These are phyloP conservation scores for Saturnispora ahearnii DNA, from an alignment of 805 yeast genomes.

Conservation along the genomic window DNA sequence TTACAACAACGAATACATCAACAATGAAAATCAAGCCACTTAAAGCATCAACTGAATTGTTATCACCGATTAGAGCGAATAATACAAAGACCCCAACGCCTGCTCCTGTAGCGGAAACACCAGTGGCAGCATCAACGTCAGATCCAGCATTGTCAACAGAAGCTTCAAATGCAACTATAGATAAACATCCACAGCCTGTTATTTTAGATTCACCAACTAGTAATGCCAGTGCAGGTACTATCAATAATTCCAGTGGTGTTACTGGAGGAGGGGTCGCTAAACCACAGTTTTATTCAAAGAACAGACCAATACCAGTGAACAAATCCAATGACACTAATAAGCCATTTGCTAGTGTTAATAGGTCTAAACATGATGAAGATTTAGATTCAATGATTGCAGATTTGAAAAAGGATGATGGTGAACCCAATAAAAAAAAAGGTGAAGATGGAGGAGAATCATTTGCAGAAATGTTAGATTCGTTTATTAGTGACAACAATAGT, in stretches of 20 bases:
- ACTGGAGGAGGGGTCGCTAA: neutral
- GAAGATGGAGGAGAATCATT: slow-evolving; percentile 2
- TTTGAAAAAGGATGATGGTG: neutral
- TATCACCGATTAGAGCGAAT: neutral
- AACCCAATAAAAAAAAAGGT: neutral
- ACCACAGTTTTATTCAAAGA: slow-evolving; percentile 7
- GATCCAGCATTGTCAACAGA: neutral
- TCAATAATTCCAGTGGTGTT: neutral
- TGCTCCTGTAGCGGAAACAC: neutral
- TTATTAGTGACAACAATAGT: slow-evolving; percentile 8
- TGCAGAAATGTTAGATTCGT: slow-evolving; percentile 7
- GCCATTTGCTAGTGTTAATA: slow-evolving; percentile 1
- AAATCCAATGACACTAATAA: neutral
- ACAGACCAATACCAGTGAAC: slow-evolving; percentile 2
- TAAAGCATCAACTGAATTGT: slow-evolving; percentile 7
- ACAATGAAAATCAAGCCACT: slow-evolving; percentile 6
- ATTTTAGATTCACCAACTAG: neutral
- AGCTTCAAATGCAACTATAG: neutral
- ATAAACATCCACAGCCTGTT: neutral
- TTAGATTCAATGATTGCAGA: neutral
- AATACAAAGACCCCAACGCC: neutral
- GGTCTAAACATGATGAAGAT: neutral
- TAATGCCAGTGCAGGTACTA: neutral
- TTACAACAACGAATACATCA: neutral
- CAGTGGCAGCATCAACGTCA: neutral